Evolutionary conservation across 345 rosid species (phyloP).

Genomic region (Citrus maxima): DNA sequence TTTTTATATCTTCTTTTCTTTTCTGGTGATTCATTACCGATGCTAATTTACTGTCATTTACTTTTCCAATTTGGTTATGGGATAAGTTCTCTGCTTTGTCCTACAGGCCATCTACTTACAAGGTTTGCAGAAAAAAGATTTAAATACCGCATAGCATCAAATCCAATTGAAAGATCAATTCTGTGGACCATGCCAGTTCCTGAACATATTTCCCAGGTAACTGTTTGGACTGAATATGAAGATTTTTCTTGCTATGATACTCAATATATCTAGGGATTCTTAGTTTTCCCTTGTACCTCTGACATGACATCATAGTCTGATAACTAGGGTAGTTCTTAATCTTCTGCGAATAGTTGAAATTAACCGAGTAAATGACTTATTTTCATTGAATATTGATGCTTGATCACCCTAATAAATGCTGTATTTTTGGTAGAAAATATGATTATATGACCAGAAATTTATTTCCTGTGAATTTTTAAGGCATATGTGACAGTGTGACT

Average conservation of each 20-base stretch:
- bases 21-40: not conserved
- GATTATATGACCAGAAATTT: not conserved
- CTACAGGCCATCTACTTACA: slow-evolving; percentile 76
- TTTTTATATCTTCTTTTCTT: slow-evolving; percentile 5
- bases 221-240: slow-evolving; percentile 9
- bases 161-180: slow-evolving; percentile 82
- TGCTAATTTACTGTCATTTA: slow-evolving; percentile 15
- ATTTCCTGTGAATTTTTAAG: not conserved
- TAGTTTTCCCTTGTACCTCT: not conserved
- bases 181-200: slow-evolving; percentile 83
- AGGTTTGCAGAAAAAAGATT: slow-evolving; percentile 84
- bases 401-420: not conserved
- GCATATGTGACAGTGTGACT: too few species aligned
- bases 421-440: not conserved
- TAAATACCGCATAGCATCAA: slow-evolving; percentile 57
- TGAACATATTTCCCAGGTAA: slow-evolving; percentile 69
- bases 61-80: slow-evolving; percentile 3
- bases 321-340: not conserved
- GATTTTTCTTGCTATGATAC: not conserved
- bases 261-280: not conserved
- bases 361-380: not conserved
- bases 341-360: not conserved
- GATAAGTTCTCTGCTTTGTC: slow-evolving; percentile 25
- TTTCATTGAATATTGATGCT: not conserved
- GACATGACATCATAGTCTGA: not conserved